Percentiles rank a stretch among this genome's conserved stretches.
These are phyloP conservation scores for Penicillium pancosmium DNA, from an alignment of 495 filamentous ascomycete species.

Conservation along the genomic window DNA sequence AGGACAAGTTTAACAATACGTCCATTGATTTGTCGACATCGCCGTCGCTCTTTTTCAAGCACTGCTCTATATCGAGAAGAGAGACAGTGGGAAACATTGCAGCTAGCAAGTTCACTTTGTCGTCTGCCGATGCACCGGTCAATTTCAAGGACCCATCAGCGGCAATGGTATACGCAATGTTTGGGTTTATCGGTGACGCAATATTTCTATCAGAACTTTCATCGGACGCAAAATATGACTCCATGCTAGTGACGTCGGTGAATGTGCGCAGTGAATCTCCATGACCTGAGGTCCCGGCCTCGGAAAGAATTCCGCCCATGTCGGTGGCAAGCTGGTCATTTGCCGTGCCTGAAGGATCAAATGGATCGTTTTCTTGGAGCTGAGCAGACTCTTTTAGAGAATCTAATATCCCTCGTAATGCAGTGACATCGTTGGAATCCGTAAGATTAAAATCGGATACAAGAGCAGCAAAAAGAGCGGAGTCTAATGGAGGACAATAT, in stretches of 20 bases:
- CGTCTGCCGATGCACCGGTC: constrained; percentile 54
- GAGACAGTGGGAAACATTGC: constrained; percentile 73
- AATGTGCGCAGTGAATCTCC: background rate
- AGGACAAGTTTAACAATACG: constrained; percentile 74
- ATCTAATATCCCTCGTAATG: constrained; percentile 58
- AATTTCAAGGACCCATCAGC: constrained; percentile 41
- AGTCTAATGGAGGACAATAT: constrained; percentile 66
- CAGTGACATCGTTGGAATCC: constrained; percentile 48
- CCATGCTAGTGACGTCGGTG: constrained; percentile 31
- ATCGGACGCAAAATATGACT: constrained; percentile 28
- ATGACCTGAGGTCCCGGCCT: background rate
- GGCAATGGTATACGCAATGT: constrained; percentile 33
- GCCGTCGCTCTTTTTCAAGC: constrained; percentile 64
- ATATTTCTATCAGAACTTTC: background rate
- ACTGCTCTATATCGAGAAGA: constrained; percentile 61
- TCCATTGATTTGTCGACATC: constrained; percentile 74
- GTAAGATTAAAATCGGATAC: constrained; percentile 63
- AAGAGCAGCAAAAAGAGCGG: constrained; percentile 67
- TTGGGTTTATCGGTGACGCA: constrained; percentile 1
- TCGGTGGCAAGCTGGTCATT: constrained; percentile 23
- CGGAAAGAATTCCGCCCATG: constrained; percentile 4
- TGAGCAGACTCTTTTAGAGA: constrained; percentile 60
- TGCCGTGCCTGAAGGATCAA: constrained; percentile 73
- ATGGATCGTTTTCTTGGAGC: constrained; percentile 67
- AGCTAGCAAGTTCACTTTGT: constrained; percentile 57